Evolutionary conservation across 768 basidiomycete genomes (phyloP).

Genomic region (Trametes sanguinea): DNA sequence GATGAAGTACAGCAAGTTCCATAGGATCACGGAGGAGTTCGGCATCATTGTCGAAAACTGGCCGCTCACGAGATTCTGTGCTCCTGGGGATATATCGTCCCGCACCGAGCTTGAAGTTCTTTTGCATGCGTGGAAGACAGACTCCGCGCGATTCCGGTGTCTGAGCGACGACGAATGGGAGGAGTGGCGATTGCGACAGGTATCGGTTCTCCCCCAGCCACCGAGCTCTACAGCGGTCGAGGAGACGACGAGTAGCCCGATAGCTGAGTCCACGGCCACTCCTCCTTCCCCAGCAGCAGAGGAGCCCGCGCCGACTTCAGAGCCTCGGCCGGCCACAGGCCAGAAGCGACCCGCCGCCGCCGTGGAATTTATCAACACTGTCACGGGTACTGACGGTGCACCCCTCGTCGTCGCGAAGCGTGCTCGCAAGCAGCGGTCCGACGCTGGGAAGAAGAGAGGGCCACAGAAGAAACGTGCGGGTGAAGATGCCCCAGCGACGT

Average conservation of each 20-base stretch:
- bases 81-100: slow-evolving; percentile 19
- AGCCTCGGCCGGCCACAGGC: background rate
- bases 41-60: slow-evolving; percentile 26
- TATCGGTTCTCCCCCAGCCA: too few species aligned
- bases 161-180: slow-evolving; percentile 17
- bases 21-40: slow-evolving; percentile 23
- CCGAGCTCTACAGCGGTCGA: background rate
- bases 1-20: slow-evolving; percentile 28
- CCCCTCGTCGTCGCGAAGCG: too few species aligned
- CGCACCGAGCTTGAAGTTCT: slow-evolving; percentile 22
- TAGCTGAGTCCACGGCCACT: background rate
- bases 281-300: background rate
- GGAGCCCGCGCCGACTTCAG: background rate
- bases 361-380: background rate
- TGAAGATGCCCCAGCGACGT: too few species aligned
- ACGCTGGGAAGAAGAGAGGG: too few species aligned
- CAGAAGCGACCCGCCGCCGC: background rate
- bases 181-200: slow-evolving; percentile 9
- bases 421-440: too few species aligned
- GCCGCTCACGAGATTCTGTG: slow-evolving; percentile 26
- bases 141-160: slow-evolving; percentile 21
- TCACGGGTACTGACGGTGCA: background rate
- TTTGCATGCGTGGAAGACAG: slow-evolving; percentile 21
- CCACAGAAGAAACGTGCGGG: too few species aligned
- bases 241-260: background rate